A percentile compares a stretch with the other conserved stretches of the same genome.
Evolutionary conservation across 805 yeast genomes (phyloP).

Genomic region (Monosporozyma yasuniensis): DNA sequence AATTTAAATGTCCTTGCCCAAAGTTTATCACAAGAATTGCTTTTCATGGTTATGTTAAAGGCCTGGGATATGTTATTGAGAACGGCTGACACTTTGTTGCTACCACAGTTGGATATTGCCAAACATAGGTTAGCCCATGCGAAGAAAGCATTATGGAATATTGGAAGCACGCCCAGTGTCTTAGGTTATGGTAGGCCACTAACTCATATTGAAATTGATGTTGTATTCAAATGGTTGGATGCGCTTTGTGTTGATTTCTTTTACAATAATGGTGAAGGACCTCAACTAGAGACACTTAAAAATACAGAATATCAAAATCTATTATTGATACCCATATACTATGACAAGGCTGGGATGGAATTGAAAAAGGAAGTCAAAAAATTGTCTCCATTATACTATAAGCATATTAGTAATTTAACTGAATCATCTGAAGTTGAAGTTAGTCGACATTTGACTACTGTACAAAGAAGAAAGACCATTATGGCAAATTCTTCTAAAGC

Average conservation of each 20-base stretch:
- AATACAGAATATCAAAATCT: conserved; percentile 56
- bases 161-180: conserved; percentile 22
- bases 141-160: conserved; percentile 31
- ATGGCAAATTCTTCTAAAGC: conserved; percentile 60
- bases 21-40: conserved; percentile 44
- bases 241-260: conserved; percentile 63
- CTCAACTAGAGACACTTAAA: conserved; percentile 54
- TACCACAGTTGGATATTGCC: conserved; percentile 57
- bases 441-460: conserved; percentile 36
- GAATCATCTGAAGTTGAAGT: conserved; percentile 11
- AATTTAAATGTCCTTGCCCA: conserved; percentile 58
- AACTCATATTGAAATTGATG: conserved; percentile 52
- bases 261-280: conserved; percentile 75
- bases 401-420: conserved; percentile 21
- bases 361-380: conserved; percentile 52
- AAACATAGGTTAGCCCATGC: conserved; percentile 24
- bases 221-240: conserved; percentile 62
- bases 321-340: conserved; percentile 53
- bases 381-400: conserved; percentile 20
- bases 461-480: conserved; percentile 59
- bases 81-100: conserved; percentile 58
- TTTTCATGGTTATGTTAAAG: conserved; percentile 59
- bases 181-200: conserved; percentile 49
- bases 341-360: conserved; percentile 41
- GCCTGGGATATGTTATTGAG: conserved; percentile 71